phyloP scores from a whole-genome alignment of 352 stramenopile genomes.

The Phytophthora capsici region DNA sequence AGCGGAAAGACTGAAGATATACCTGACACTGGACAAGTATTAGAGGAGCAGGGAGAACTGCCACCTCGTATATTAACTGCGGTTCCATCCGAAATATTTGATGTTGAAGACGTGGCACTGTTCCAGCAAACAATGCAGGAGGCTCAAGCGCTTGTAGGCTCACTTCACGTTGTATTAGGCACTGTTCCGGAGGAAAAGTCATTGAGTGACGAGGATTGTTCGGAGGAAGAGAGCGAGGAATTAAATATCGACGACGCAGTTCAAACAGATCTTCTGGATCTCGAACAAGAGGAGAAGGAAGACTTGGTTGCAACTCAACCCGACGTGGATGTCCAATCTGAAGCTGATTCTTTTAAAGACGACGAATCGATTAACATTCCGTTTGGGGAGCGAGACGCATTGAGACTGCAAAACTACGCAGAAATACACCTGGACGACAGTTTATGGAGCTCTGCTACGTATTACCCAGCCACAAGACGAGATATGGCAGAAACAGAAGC shows the following conservation, averaged over 20 bases:
- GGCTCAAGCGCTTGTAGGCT: constrained; percentile 33
- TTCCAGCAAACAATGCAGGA: constrained; percentile 41
- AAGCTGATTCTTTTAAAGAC: background rate
- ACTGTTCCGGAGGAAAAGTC: constrained; percentile 29
- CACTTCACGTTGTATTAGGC: constrained; percentile 35
- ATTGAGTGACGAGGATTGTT: constrained; percentile 11
- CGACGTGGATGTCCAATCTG: background rate
- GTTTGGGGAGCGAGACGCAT: constrained; percentile 29
- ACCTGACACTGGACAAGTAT: background rate
- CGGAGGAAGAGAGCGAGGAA: constrained; percentile 9
- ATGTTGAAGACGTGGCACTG: constrained; percentile 27
- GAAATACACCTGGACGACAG: constrained; percentile 45
- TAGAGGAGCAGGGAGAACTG: background rate
- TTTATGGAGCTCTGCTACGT: constrained; percentile 40
- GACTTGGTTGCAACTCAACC: background rate
- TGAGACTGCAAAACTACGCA: constrained; percentile 34
- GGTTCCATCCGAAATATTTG: constrained; percentile 10
- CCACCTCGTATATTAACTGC: constrained; percentile 4
- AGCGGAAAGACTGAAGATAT: constrained; percentile 11
- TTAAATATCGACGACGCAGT: constrained; percentile 12
- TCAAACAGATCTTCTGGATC: constrained; percentile 7
- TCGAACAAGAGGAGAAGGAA: constrained; percentile 9
- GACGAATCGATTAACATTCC: constrained; percentile 12
- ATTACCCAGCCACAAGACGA: constrained; percentile 30
- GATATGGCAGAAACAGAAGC: constrained; percentile 14